Base-by-base conservation (phyloP, 768 basidiomycete species). In the Hebeloma cylindrosporum region DNA sequence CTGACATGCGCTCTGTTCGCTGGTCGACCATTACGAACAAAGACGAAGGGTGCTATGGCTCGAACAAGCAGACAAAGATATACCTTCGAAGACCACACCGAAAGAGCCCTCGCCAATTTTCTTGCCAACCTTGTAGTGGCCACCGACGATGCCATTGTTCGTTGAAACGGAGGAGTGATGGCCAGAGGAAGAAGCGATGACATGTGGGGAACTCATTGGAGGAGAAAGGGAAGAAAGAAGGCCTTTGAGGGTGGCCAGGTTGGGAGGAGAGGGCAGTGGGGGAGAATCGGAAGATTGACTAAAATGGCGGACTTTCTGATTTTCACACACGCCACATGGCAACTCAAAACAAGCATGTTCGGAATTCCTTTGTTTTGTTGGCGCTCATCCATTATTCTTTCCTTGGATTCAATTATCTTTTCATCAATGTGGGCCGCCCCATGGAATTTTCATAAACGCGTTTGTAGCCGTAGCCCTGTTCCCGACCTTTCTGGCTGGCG, bases 61-160 rank as follows among this genome's bases (percentile, higher is more conserved):
- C 17, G 11, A 38, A 23, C 13, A 36, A 45, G 3, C 21, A 48
- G 11, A 31, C 5, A 40, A 32, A 42, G 44, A 5, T 74, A 39
- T 61, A 93, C 96, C 86, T 79, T 97, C 85, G 68, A 96, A 92
- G 51, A 98, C 87, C 54, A 98, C 95, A 59, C 95, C 95, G 64
- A 99, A 99, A n/a, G 87, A 90, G 39, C 95, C 95, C 70, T 99
- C 95, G 36, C 95, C 95, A 64, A 98, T 95, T 82, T 97, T 97
- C 79, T 95, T 93, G 39, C 95, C 95, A 40, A 98, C 93, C 52
- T 88, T 79, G 62, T 81, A 90, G 63, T 88, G 81, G 58, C 74
- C 82, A 31, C 88, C 88, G 47, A 90, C 84, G 64, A 90, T 80
- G 57, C 85, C 81, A 65, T 82, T 86, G 29, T 79, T 83, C 22